Conservation (phyloP, 305 asterid species). For the Rubia peregrina region DNA sequence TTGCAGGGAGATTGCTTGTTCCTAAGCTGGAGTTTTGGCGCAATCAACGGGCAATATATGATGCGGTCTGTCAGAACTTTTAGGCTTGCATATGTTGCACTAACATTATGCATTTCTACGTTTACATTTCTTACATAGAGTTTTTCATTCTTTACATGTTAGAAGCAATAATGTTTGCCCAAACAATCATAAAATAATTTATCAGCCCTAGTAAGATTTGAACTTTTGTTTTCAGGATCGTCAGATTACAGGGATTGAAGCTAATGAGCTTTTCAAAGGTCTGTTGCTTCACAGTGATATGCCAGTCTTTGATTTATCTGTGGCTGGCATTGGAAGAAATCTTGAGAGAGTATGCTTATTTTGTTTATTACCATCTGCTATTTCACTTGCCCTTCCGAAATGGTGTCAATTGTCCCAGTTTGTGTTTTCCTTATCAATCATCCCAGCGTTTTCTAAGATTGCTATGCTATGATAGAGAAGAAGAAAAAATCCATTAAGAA, state of each 20-base stretch:
- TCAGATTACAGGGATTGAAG: slow-evolving; percentile 28
- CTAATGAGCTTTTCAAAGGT: slow-evolving; percentile 23
- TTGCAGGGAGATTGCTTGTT: slow-evolving; percentile 59
- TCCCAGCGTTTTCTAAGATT: background rate
- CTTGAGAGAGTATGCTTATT: background rate
- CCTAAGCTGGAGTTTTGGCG: slow-evolving; percentile 57
- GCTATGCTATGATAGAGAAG: background rate
- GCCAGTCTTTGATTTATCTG: background rate
- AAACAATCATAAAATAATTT: background rate
- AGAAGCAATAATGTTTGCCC: background rate
- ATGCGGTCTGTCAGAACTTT: slow-evolving; percentile 35
- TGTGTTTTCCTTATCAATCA: background rate
- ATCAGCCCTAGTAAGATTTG: background rate
- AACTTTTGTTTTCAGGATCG: slow-evolving; percentile 24
- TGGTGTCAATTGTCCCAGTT: background rate
- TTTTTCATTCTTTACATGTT: background rate
- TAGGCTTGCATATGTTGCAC: slow-evolving; percentile 6
- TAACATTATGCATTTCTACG: background rate
- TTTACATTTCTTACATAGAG: background rate
- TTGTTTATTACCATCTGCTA: background rate
- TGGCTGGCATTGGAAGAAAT: background rate
- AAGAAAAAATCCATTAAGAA: background rate
- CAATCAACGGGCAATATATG: slow-evolving; percentile 50
- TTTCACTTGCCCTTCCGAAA: background rate
- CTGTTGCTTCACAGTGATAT: slow-evolving; percentile 5